These are phyloP conservation scores for Candida orba DNA, from an alignment of 805 yeast genomes.

Conservation along the genomic window DNA sequence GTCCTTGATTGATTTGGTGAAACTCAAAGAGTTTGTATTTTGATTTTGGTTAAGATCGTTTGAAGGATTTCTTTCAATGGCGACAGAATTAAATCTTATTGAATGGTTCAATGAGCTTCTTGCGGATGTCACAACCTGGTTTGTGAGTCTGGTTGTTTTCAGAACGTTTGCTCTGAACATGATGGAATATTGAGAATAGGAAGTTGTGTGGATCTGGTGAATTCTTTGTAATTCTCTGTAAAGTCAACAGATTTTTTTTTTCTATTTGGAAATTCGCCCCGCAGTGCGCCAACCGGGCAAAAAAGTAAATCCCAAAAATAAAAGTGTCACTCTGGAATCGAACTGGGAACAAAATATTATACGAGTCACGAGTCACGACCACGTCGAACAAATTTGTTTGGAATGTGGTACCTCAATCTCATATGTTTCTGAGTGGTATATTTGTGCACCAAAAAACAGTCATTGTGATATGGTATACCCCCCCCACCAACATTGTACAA, in stretches of 20 bases:
- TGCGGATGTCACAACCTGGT: conserved; percentile 32
- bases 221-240: too few relatives aligned
- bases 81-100: conserved; percentile 30
- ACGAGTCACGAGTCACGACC: too few relatives aligned
- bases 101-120: conserved; percentile 32
- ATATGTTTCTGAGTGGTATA: too few relatives aligned
- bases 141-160: conserved; percentile 31
- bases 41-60: conserved; percentile 14
- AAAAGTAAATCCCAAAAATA: too few relatives aligned
- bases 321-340: too few relatives aligned
- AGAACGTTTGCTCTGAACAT: conserved; percentile 24
- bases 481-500: too few relatives aligned
- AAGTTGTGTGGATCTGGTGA: neutral
- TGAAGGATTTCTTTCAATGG: conserved; percentile 26
- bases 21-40: conserved; percentile 17
- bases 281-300: neutral
- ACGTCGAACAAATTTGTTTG: too few relatives aligned
- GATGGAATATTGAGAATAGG: neutral
- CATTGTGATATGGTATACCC: too few relatives aligned
- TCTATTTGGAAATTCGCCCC: neutral
- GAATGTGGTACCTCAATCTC: too few relatives aligned
- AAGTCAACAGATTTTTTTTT: neutral
- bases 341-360: too few relatives aligned
- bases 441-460: too few relatives aligned
- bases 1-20: conserved; percentile 24